Conservation (phyloP, 495 filamentous ascomycete species). For the Daldinia bambusicola region DNA sequence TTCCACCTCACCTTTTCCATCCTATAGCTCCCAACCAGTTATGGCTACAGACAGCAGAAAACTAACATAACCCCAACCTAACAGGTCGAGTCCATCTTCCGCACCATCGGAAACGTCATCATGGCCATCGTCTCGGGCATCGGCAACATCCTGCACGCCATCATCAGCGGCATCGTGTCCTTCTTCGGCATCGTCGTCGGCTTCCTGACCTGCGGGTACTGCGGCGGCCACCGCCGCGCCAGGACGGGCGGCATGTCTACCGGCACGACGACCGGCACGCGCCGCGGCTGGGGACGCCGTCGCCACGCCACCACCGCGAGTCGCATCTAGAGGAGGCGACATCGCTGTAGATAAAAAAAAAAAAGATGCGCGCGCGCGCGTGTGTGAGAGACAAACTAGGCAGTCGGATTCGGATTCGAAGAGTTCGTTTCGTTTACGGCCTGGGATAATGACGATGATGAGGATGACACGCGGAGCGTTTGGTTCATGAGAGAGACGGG, state of each 20-base stretch:
- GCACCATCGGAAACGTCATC: conserved; percentile 81
- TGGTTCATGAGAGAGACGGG: conserved; percentile 7
- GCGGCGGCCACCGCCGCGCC: conserved; percentile 47
- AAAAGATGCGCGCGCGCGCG: background rate
- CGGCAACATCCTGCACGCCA: conserved; percentile 75
- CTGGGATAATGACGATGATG: too few species aligned
- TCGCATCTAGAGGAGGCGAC: conserved; percentile 35
- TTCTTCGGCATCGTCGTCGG: conserved; percentile 87
- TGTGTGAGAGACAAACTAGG: conserved; percentile 11
- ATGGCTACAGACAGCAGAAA: background rate
- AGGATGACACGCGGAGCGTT: background rate
- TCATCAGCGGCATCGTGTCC: conserved; percentile 81
- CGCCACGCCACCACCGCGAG: conserved; percentile 45
- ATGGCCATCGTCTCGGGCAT: conserved; percentile 88
- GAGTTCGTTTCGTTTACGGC: background rate
- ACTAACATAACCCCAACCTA: conserved; percentile 27
- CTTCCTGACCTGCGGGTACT: conserved; percentile 82
- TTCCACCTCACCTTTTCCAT: conserved; percentile 47
- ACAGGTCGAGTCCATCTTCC: conserved; percentile 82
- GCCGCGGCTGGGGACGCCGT: conserved; percentile 46
- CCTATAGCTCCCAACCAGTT: too few species aligned
- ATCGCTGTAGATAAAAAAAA: background rate
- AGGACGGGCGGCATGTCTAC: conserved; percentile 3
- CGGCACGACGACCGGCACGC: conserved; percentile 36
- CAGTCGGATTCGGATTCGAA: background rate